A percentile compares a stretch with the other conserved stretches of the same genome.
Conservation (phyloP, 768 basidiomycete species). For the Mycena rosella region DNA sequence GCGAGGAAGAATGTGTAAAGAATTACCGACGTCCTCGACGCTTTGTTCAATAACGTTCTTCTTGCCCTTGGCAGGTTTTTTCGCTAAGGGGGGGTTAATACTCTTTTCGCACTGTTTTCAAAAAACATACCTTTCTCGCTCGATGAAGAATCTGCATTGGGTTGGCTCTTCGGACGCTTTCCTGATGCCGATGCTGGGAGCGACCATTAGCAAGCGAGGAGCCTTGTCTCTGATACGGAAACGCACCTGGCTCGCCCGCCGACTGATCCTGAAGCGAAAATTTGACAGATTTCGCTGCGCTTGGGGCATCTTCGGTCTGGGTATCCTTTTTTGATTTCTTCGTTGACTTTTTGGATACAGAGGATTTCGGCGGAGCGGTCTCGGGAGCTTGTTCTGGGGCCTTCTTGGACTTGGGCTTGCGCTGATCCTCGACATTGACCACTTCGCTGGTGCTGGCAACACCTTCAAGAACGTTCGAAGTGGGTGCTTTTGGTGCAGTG, state of each 20-base stretch:
- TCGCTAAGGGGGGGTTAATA: conserved; percentile 10
- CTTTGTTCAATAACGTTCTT: conserved; percentile 13
- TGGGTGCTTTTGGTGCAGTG: not conserved
- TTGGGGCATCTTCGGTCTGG: conserved; percentile 1
- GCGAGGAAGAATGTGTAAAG: not conserved
- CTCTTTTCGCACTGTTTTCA: not conserved
- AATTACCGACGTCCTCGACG: conserved; percentile 31
- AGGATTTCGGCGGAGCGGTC: conserved; percentile 3
- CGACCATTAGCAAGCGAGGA: not conserved
- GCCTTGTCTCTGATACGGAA: not conserved
- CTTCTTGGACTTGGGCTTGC: conserved; percentile 29
- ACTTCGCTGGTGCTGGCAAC: not conserved
- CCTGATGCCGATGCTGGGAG: not conserved
- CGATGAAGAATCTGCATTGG: not conserved
- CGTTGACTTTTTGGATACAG: conserved; percentile 20
- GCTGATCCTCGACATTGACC: conserved; percentile 4
- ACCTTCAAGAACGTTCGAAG: not conserved
- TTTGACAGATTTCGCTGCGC: too few species aligned
- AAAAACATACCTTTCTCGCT: conserved; percentile 20
- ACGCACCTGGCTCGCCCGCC: conserved; percentile 13
- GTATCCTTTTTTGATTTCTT: conserved; percentile 32
- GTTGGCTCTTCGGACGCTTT: not conserved
- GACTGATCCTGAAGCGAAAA: conserved; percentile 13
- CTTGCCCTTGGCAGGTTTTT: conserved; percentile 21
- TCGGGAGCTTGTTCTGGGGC: conserved; percentile 4